Base-by-base conservation (phyloP, 2,329 filamentous ascomycete genomes). In the Aspergillus sp. region DNA sequence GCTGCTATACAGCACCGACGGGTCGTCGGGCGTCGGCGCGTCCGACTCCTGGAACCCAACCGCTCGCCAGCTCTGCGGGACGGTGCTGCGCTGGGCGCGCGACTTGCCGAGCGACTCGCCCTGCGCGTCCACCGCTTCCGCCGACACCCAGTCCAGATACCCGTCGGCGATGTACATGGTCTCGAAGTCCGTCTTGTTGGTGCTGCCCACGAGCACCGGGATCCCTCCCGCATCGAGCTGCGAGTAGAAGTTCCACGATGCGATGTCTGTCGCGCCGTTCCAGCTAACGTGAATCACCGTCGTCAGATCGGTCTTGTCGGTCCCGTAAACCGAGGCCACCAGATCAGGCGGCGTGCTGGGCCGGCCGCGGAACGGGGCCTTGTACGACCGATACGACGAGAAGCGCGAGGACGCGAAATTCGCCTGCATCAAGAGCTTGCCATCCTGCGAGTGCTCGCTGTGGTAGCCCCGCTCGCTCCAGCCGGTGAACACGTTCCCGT, bases 241-340 rank as follows among this genome's bases (percentile, higher is more conserved):
- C 1, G 50, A 51, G 36, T 51, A 57, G 36, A 60, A 51, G 4
- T 47, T 48, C 57, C 56, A 71, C 4, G 46, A 52, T 13, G 39
- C 39, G n/a, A 69, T 55, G 30, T 69, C 66, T 1, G 67, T 70
- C 0, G 65, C 66, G 8, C 67, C 67, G 39, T 70, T 70, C 67
- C 67, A 70, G 33, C 53, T 57, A 11, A 57, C 53, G 22, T 58
- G 48, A 33, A 56, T 48, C 27, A 49, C 42, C 6, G 50, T 52
- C 2, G 42, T 41, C 19, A 46, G 32, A 11, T 44, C 42, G 1
- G 38, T 36, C 5, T 41, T 42, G 8, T 47, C 41, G 2, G 44
- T 45, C 12, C 17, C 57, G 26, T 54, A 58, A 5, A 52, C 53
- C 4, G 49, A 52, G 11, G 57, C 45, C 14, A 56, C 52, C 3